phyloP scores from a whole-genome alignment of 2,329 filamentous ascomycete species.

The Colletotrichum scovillei region DNA sequence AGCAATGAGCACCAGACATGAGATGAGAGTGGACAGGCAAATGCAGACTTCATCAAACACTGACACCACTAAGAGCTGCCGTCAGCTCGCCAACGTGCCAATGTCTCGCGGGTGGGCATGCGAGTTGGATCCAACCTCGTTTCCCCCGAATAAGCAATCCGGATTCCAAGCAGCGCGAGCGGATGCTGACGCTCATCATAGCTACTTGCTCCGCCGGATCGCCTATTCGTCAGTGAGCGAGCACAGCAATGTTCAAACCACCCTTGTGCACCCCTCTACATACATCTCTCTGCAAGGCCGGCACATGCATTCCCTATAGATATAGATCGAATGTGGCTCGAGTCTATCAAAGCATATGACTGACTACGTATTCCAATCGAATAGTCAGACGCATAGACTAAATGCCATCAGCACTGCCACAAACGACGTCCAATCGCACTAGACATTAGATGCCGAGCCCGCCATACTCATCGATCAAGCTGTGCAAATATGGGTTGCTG shows the following conservation, averaged over 20 bases:
- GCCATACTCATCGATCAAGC: neutral
- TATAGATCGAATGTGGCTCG: neutral
- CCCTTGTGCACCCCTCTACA: neutral
- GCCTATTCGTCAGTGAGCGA: conserved; percentile 17
- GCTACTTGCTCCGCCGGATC: neutral
- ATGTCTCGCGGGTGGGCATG: neutral
- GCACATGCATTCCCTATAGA: conserved; percentile 15
- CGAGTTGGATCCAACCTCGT: neutral
- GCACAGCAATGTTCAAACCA: neutral
- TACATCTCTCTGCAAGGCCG: conserved; percentile 2
- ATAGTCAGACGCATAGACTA: neutral
- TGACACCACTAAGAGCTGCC: neutral
- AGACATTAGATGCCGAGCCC: neutral
- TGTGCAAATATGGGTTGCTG: neutral
- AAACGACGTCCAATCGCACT: neutral
- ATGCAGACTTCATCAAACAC: conserved; percentile 20
- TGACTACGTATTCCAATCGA: neutral
- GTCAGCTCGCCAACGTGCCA: neutral
- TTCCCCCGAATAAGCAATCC: conserved; percentile 5
- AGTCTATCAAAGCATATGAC: neutral
- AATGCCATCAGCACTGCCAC: conserved; percentile 1
- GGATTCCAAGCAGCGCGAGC: neutral
- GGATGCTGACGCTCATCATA: conserved; percentile 23
- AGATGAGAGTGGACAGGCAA: conserved; percentile 22
- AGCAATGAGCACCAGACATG: neutral